Conservation (phyloP, 2,329 filamentous ascomycete species). For the Colletotrichum truncatum region DNA sequence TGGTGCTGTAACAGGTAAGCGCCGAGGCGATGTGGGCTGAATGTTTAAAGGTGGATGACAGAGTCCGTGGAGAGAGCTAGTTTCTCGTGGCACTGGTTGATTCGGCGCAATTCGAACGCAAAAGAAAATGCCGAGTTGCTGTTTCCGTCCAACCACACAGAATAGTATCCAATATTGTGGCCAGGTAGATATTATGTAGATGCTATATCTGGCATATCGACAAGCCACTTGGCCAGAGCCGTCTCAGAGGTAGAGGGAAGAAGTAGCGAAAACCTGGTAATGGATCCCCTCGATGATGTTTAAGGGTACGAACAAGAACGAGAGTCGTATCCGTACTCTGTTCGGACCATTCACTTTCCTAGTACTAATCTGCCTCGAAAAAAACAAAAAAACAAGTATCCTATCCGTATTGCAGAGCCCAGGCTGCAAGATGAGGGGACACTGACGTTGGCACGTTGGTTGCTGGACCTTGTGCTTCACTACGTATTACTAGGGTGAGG, state of each 20-base stretch:
- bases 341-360: background rate
- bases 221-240: background rate
- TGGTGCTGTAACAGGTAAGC: slow-evolving; percentile 11
- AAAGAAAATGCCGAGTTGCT: background rate
- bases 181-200: background rate
- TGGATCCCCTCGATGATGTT: background rate
- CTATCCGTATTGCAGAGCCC: background rate
- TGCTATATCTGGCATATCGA: background rate
- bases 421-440: slow-evolving; percentile 25
- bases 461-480: background rate
- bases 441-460: slow-evolving; percentile 25
- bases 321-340: slow-evolving; percentile 16
- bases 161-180: background rate
- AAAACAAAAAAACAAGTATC: too few relatives aligned
- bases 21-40: slow-evolving; percentile 6
- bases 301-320: slow-evolving; percentile 3
- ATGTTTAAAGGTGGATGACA: slow-evolving; percentile 7
- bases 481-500: background rate
- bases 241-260: slow-evolving; percentile 5
- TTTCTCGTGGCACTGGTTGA: slow-evolving; percentile 7
- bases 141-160: background rate
- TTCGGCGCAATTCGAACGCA: slow-evolving; percentile 14
- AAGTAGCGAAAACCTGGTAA: background rate
- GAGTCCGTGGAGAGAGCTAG: slow-evolving; percentile 6
- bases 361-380: too few relatives aligned